Evolutionary conservation across 148 eudicot species (phyloP).

Genomic region (Dianthus caryophyllus): DNA sequence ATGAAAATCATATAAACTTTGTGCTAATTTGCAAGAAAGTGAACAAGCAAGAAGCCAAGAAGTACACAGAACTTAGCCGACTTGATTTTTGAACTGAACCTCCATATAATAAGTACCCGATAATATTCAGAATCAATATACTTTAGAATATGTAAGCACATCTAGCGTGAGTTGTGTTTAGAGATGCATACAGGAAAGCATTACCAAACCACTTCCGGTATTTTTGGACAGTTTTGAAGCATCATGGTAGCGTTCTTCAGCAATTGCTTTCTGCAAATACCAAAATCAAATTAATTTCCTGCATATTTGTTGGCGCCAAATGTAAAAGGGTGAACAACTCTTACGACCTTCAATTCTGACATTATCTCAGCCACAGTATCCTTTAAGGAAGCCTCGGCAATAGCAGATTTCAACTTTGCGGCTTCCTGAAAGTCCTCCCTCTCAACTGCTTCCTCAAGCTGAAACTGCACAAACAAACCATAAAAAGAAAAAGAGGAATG

Average conservation of each 20-base stretch:
- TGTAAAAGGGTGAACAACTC: slow-evolving; percentile 8
- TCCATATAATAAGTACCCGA: no score
- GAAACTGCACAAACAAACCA: slow-evolving; percentile 59
- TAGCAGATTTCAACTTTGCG: slow-evolving; percentile 66
- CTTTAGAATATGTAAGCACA: no score
- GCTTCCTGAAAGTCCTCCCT: slow-evolving; percentile 94
- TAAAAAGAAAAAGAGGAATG: no score
- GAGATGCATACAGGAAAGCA: slow-evolving; percentile 6
- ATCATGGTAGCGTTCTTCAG: slow-evolving; percentile 85
- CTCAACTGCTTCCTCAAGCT: slow-evolving; percentile 90
- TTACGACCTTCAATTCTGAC: slow-evolving; percentile 64
- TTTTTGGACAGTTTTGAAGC: slow-evolving; percentile 80
- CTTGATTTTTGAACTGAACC: background rate
- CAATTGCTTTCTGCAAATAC: slow-evolving; percentile 66
- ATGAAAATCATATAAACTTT: background rate
- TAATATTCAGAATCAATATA: no score
- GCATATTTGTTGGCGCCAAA: background rate
- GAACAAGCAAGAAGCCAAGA: background rate
- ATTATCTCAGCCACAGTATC: slow-evolving; percentile 82
- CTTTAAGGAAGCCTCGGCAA: slow-evolving; percentile 70
- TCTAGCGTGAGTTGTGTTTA: background rate
- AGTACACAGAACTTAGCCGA: background rate
- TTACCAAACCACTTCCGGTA: slow-evolving; percentile 97
- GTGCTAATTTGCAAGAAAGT: background rate
- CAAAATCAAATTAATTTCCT: slow-evolving; percentile 10